These are phyloP conservation scores for Beauveria brongniartii DNA, from an alignment of 2,329 filamentous ascomycete species.

Conservation along the genomic window DNA sequence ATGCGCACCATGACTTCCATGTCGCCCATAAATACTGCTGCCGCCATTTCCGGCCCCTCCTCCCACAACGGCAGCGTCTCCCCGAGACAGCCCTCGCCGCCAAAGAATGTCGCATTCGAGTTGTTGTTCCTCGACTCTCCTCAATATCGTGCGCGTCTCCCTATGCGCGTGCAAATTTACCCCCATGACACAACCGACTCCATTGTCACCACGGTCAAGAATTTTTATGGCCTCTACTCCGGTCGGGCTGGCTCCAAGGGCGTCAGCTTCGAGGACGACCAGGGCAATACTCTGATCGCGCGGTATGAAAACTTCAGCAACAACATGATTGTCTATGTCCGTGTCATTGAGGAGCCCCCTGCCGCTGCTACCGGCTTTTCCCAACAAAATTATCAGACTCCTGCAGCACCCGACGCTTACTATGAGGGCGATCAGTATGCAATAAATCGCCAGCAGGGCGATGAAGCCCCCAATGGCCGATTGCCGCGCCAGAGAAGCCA, in stretches of 20 bases:
- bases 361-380: conserved; percentile 36
- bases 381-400: conserved; percentile 21
- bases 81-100: conserved; percentile 39
- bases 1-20: conserved; percentile 35
- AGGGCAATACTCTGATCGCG: conserved; percentile 85
- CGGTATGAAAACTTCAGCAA: conserved; percentile 92
- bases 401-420: conserved; percentile 35
- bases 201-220: conserved; percentile 96
- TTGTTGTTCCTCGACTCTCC: conserved; percentile 61
- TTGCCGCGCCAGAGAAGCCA: conserved; percentile 69
- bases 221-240: conserved; percentile 95
- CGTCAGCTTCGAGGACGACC: conserved; percentile 89
- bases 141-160: conserved; percentile 64
- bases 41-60: conserved; percentile 26
- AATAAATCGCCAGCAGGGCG: conserved; percentile 42
- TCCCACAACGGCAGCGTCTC: conserved; percentile 37
- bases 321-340: conserved; percentile 89
- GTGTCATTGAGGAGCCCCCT: conserved; percentile 61
- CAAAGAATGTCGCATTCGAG: conserved; percentile 75
- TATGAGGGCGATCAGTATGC: conserved; percentile 47
- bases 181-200: conserved; percentile 95
- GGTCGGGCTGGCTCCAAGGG: conserved; percentile 61
- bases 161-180: conserved; percentile 85
- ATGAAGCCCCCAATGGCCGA: conserved; percentile 56
- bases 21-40: conserved; percentile 33